Evolutionary conservation across 2,329 filamentous ascomycete species (phyloP).

Genomic region (Apiospora kogelbergensis): DNA sequence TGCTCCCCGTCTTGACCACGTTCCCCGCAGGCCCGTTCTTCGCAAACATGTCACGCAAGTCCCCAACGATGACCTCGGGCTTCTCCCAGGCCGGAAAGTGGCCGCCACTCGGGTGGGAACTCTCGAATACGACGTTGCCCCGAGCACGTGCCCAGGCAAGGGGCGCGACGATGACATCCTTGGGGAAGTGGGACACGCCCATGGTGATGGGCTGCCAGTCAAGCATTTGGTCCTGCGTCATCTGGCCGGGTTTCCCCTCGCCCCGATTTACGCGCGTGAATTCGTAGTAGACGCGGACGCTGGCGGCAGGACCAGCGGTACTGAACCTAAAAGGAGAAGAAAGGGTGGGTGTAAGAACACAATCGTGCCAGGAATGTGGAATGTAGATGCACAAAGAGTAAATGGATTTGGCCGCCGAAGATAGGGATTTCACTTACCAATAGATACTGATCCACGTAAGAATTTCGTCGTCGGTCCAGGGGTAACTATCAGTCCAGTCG

Average conservation of each 20-base stretch:
- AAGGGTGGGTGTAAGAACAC: background rate
- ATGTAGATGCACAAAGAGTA: too few species aligned
- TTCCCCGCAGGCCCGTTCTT: slow-evolving; percentile 33
- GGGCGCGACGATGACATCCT: slow-evolving; percentile 48
- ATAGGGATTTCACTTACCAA: too few species aligned
- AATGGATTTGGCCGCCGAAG: too few species aligned
- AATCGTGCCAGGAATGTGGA: too few species aligned
- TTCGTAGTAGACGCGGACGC: slow-evolving; percentile 71
- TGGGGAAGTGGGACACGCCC: slow-evolving; percentile 49
- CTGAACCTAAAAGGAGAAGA: slow-evolving; percentile 51
- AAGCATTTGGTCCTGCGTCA: slow-evolving; percentile 44
- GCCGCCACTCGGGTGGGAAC: slow-evolving; percentile 39
- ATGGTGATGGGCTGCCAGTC: slow-evolving; percentile 40
- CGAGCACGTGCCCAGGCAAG: slow-evolving; percentile 49
- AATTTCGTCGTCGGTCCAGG: slow-evolving; percentile 75
- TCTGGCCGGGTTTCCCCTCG: slow-evolving; percentile 43
- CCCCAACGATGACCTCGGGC: slow-evolving; percentile 43
- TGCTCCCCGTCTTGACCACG: slow-evolving; percentile 6
- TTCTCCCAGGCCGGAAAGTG: slow-evolving; percentile 52
- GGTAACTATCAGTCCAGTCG: slow-evolving; percentile 72
- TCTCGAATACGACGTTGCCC: slow-evolving; percentile 51
- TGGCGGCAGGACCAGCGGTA: slow-evolving; percentile 63
- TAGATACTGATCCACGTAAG: slow-evolving; percentile 75
- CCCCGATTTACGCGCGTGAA: slow-evolving; percentile 41
- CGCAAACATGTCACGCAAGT: slow-evolving; percentile 50